Evolutionary conservation across 768 basidiomycete species (phyloP), one percentile per base, ranked within the genome.

Genomic region (Calocybe cyanea): DNA sequence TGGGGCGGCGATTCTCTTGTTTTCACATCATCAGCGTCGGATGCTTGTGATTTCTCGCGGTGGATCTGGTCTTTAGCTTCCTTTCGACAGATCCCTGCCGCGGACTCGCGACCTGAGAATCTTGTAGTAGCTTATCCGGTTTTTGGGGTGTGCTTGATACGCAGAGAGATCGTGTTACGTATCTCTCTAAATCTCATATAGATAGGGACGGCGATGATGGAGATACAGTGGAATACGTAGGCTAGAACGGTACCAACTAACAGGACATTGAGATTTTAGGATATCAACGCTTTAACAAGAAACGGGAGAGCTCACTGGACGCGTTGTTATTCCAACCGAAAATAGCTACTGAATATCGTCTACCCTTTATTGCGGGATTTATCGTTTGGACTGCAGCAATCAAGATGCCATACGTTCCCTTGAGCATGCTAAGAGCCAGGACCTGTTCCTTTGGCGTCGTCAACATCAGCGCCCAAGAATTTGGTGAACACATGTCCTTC

Each of bases 191-290:
- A 87, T 65, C 89, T 90, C 71, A 87, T 67, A 52, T 66, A 76
- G 41, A 87, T 58, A 41, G 97, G 74, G 2, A 70, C 69, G 25
- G 58, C 76, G 37, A 94, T 81, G 54, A 87, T 87, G 10, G 83
- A 78, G 50, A 96, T 52, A 94, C 94, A 97, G 71, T 94, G 97
- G 65, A 91, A 87, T 38, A 90, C 80, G 63, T 97, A 98, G 0
- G 83, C 70, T 14, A 95, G 70, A 17, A 97, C 75, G 1, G 85
- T 77, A 10, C 94, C 92, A 48, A 85, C 77, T 80, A 24, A 49
- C 15, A 34, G 20, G n/a, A n/a, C n/a, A n/a, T n/a, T n/a, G n/a
- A n/a, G n/a, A n/a, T n/a, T n/a, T 34, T 24, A 13, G n/a, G n/a
- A n/a, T n/a, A n/a, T n/a, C n/a, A n/a, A n/a, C n/a, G 35, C n/a